A percentile compares a stretch with the other conserved stretches of the same genome.
phyloP scores from a whole-genome alignment of 228 moss, liverwort and hornwort species.

The Sphagnum fallax region DNA sequence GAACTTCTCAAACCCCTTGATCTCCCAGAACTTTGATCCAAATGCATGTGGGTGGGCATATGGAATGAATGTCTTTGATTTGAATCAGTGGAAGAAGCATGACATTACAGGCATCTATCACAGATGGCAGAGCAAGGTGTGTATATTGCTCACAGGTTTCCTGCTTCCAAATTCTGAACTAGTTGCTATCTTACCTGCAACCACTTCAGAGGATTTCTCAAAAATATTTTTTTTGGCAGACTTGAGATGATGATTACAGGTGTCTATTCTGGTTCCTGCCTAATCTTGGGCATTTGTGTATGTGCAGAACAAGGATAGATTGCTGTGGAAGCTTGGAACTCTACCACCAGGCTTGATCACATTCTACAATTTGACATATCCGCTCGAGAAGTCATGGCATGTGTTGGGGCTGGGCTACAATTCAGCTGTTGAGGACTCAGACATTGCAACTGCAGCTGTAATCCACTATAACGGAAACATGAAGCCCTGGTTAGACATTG shows the following conservation, averaged over 20 bases:
- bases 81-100: constrained; percentile 85
- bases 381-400: constrained; percentile 84
- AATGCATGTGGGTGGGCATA: constrained; percentile 98
- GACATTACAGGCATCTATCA: constrained; percentile 98
- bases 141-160: background rate
- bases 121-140: constrained; percentile 78
- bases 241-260: too few species aligned
- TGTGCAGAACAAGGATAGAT: constrained; percentile 83
- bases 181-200: too few species aligned
- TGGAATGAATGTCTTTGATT: constrained; percentile 97
- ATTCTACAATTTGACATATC: constrained; percentile 77
- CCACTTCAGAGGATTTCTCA: too few species aligned
- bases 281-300: too few species aligned
- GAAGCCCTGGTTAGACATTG: constrained; percentile 99
- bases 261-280: too few species aligned
- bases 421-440: constrained; percentile 60
- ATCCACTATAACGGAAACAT: constrained; percentile 94
- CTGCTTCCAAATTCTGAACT: too few species aligned
- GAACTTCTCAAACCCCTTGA: constrained; percentile 90
- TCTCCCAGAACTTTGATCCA: constrained; percentile 70
- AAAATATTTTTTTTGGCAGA: too few species aligned
- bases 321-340: constrained; percentile 93
- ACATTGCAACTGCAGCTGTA: constrained; percentile 76
- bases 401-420: constrained; percentile 96
- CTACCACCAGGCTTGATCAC: constrained; percentile 95